Conservation (phyloP, 768 basidiomycete species). For the Cyclocybe cylindracea region DNA sequence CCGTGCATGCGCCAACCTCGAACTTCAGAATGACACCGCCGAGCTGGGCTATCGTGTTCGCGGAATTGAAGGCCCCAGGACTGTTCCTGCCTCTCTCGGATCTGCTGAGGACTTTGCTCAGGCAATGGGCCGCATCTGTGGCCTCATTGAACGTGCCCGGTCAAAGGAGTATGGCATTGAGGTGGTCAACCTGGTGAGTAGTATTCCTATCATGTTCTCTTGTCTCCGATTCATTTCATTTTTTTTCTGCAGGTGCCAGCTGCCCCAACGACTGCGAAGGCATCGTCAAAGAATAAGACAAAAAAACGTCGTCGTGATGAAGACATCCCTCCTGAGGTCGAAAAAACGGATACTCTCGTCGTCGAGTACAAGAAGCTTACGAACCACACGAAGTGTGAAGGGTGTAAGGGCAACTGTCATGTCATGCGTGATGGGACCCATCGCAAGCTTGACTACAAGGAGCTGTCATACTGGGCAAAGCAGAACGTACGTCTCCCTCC, state of each 20-base stretch:
- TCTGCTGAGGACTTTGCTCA: neutral
- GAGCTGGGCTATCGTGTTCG: neutral
- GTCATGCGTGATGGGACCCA: conserved; percentile 1
- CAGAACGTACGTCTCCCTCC: neutral
- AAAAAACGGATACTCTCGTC: neutral
- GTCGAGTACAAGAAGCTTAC: neutral
- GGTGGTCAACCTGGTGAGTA: neutral
- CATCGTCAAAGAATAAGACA: neutral
- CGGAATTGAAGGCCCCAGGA: neutral
- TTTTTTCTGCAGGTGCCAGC: too few species aligned
- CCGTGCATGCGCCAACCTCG: neutral
- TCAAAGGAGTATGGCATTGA: neutral
- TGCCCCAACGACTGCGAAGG: too few species aligned
- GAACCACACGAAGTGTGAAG: neutral
- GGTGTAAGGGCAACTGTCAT: conserved; percentile 1
- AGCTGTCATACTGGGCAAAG: conserved; percentile 2
- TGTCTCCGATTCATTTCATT: too few species aligned
- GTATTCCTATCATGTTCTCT: neutral
- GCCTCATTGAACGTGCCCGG: neutral
- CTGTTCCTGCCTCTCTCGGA: neutral
- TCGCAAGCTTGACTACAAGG: neutral
- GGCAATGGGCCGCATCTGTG: neutral
- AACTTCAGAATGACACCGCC: neutral
- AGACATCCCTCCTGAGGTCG: neutral
- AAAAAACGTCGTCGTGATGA: neutral